Conservation (phyloP, 306 rosid genomes). For the Gillenia trifoliata region DNA sequence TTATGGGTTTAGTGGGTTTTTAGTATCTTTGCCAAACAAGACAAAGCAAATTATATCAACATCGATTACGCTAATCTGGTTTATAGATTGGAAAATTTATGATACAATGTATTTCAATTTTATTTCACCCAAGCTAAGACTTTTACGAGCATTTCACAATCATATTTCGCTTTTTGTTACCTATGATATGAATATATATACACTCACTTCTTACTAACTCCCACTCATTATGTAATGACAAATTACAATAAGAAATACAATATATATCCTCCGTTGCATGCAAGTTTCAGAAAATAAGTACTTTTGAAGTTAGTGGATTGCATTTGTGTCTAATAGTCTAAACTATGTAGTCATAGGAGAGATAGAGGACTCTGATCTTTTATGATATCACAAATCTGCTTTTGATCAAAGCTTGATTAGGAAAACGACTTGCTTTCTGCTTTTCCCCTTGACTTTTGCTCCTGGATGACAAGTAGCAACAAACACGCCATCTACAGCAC, state of each 20-base stretch:
- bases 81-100: not conserved
- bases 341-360: not conserved
- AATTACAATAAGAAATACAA: no score
- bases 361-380: not conserved
- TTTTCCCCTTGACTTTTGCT: constrained; percentile 14
- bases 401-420: not conserved
- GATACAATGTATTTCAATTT: not conserved
- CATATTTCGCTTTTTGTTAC: no score
- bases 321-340: not conserved
- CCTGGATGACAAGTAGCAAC: not conserved
- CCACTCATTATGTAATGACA: no score
- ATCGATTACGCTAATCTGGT: not conserved
- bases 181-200: no score
- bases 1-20: not conserved
- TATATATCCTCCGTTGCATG: not conserved
- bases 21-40: not conserved
- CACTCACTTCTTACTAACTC: no score
- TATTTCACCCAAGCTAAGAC: not conserved
- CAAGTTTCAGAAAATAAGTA: not conserved
- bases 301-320: not conserved
- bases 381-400: not conserved
- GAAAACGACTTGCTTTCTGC: constrained; percentile 8
- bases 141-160: not conserved
- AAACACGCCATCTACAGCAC: not conserved
- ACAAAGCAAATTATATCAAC: not conserved